A percentile compares a stretch with the other conserved stretches of the same genome.
Evolutionary conservation across 108 stramenopile species (phyloP).

Genomic region (Cylindrotheca fusiformis): DNA sequence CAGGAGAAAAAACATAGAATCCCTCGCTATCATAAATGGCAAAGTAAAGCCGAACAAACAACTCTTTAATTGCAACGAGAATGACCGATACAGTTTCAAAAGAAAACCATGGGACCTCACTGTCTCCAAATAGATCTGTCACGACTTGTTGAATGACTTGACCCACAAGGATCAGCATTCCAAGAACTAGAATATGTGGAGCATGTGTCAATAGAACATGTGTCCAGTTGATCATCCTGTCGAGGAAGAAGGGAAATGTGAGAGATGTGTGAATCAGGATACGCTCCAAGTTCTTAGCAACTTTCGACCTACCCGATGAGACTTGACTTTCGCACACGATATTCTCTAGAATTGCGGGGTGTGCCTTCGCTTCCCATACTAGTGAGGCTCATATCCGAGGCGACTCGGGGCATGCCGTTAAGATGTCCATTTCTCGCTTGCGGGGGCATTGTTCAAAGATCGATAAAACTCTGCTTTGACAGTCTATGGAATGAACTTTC

Average conservation of each 20-base stretch:
- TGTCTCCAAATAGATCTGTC: constrained; percentile 59
- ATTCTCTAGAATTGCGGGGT: constrained; percentile 22
- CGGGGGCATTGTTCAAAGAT: constrained; percentile 33
- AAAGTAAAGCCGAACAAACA: constrained; percentile 49
- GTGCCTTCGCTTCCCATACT: constrained; percentile 14
- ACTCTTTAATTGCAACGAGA: constrained; percentile 44
- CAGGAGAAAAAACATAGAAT: constrained; percentile 63
- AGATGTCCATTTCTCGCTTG: constrained; percentile 13
- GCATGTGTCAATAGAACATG: constrained; percentile 80
- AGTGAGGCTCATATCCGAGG: constrained; percentile 22
- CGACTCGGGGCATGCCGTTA: constrained; percentile 23
- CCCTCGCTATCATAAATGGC: constrained; percentile 52
- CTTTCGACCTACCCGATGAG: constrained; percentile 56
- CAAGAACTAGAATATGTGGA: constrained; percentile 63
- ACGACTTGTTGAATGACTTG: constrained; percentile 79
- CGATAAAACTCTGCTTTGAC: too few species aligned
- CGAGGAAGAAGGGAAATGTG: background rate
- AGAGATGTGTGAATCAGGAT: background rate
- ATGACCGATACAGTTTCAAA: constrained; percentile 60
- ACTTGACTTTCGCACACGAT: constrained; percentile 50
- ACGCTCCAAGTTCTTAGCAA: background rate
- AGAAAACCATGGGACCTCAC: constrained; percentile 39
- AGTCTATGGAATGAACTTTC: too few species aligned
- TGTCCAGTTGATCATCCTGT: constrained; percentile 87
- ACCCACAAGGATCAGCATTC: constrained; percentile 59